Evolutionary conservation across 345 rosid species (phyloP).

Genomic region (Citrus unshiu): DNA sequence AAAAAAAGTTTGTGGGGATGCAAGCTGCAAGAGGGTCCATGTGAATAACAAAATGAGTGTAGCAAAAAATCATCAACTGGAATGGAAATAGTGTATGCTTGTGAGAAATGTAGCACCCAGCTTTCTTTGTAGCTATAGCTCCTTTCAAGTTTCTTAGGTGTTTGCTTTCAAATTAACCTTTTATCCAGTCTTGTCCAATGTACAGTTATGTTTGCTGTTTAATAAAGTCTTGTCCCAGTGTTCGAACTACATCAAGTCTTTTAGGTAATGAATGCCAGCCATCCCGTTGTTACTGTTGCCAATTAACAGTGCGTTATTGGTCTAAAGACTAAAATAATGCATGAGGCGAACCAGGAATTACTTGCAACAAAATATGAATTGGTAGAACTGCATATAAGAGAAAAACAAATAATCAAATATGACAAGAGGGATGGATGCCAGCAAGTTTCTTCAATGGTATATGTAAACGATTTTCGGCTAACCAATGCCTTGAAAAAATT

Average conservation of each 20-base stretch:
- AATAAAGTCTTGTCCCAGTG: slow-evolving; percentile 17
- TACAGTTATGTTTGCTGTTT: slow-evolving; percentile 17
- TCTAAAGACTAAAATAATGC: too few species aligned
- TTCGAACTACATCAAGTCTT: neutral
- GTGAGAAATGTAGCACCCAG: neutral
- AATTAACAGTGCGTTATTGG: neutral
- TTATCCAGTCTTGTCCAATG: slow-evolving; percentile 2
- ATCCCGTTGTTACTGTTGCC: neutral
- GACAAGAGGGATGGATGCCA: too few species aligned
- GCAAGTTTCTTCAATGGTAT: too few species aligned
- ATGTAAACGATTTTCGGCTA: too few species aligned
- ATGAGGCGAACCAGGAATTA: too few species aligned
- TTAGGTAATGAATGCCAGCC: neutral
- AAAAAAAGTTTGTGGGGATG: slow-evolving; percentile 2
- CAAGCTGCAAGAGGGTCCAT: slow-evolving; percentile 9
- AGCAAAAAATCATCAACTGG: neutral
- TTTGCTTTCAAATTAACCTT: neutral
- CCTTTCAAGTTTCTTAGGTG: neutral
- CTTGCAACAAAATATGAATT: too few species aligned
- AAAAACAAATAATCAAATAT: too few species aligned
- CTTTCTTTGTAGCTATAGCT: slow-evolving; percentile 17
- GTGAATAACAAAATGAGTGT: slow-evolving; percentile 17
- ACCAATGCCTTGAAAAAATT: too few species aligned
- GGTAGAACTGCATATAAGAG: too few species aligned
- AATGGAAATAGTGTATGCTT: neutral